phyloP scores from a whole-genome alignment of 345 rosid genomes.

The Salix udensis region DNA sequence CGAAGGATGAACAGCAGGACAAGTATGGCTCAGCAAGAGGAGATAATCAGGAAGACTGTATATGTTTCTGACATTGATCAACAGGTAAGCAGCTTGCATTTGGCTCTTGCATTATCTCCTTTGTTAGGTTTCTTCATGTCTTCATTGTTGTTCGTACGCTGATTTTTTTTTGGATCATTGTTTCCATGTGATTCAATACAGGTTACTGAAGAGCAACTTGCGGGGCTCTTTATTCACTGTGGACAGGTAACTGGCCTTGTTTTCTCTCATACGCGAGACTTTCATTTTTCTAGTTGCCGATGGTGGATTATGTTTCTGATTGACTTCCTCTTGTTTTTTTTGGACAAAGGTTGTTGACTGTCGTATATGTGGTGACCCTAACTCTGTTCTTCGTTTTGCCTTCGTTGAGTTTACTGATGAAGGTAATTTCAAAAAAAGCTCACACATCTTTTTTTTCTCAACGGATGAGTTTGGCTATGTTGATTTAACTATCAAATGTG shows the following conservation, averaged over 20 bases:
- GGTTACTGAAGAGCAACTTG: conserved; percentile 96
- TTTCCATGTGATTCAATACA: conserved; percentile 17
- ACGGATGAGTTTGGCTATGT: background rate
- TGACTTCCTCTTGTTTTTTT: background rate
- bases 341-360: conserved; percentile 42
- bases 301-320: background rate
- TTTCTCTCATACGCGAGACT: background rate
- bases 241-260: conserved; percentile 57
- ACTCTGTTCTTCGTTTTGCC: conserved; percentile 90
- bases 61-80: conserved; percentile 82
- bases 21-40: conserved; percentile 84
- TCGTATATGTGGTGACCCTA: conserved; percentile 93
- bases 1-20: conserved; percentile 77
- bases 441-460: conserved; percentile 12
- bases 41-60: conserved; percentile 77
- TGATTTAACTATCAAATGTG: conserved; percentile 24
- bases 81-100: conserved; percentile 37
- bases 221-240: conserved; percentile 68
- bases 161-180: conserved; percentile 1
- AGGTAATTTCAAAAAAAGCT: conserved; percentile 47
- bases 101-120: background rate
- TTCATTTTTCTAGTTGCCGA: background rate
- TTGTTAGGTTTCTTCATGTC: background rate
- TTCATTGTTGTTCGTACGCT: conserved; percentile 9
- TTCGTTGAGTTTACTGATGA: conserved; percentile 89